Evolutionary conservation across 805 yeast genomes (phyloP).

Genomic region (Pichia pseudocactophila): DNA sequence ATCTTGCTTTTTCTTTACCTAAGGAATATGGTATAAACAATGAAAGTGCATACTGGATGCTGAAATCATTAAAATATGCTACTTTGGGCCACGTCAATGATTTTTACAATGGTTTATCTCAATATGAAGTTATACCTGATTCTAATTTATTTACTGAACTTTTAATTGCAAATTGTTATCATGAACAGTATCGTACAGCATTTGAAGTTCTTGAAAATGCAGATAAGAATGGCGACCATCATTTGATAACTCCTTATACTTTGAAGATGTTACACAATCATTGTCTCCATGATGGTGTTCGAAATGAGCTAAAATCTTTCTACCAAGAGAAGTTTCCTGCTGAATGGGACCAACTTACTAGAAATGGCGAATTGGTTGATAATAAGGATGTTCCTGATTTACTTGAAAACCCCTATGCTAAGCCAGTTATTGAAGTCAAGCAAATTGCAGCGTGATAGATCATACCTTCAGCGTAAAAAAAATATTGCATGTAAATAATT

Average conservation of each 20-base stretch:
- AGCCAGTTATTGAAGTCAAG: constrained; percentile 11
- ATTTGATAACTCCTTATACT: constrained; percentile 33
- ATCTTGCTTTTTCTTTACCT: constrained; percentile 47
- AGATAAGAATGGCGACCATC: constrained; percentile 36
- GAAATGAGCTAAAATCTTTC: constrained; percentile 31
- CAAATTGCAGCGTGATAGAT: constrained; percentile 3
- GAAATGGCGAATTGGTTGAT: constrained; percentile 23
- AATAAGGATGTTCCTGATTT: constrained; percentile 27
- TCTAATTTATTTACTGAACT: constrained; percentile 47
- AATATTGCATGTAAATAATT: constrained; percentile 4
- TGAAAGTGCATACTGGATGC: constrained; percentile 58
- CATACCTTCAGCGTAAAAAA: background rate
- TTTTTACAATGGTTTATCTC: constrained; percentile 53
- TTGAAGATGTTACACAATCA: constrained; percentile 40
- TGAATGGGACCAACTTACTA: constrained; percentile 31
- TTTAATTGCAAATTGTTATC: constrained; percentile 61
- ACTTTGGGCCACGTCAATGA: constrained; percentile 46
- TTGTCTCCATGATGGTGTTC: constrained; percentile 31
- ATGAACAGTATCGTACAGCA: constrained; percentile 52
- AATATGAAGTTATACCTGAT: constrained; percentile 44
- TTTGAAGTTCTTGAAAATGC: constrained; percentile 39
- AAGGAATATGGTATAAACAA: constrained; percentile 45
- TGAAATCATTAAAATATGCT: constrained; percentile 49
- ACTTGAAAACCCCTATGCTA: constrained; percentile 19
- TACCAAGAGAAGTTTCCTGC: constrained; percentile 28